phyloP scores from a whole-genome alignment of 768 basidiomycete species.

The Candolleomyces eurysporus region DNA sequence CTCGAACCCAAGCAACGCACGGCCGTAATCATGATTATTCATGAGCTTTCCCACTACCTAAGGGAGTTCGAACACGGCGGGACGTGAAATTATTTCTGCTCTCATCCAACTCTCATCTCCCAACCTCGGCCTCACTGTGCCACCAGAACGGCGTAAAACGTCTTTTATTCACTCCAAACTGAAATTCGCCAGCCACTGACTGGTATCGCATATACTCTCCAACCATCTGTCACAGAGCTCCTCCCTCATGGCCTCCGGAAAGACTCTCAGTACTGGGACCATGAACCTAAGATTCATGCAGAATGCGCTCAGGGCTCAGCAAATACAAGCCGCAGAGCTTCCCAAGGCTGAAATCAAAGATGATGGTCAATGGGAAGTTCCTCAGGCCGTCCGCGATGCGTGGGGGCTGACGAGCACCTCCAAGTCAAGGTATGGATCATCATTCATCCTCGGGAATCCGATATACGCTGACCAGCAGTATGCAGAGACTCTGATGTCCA shows the following conservation, averaged over 20 bases:
- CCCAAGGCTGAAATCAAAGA: slow-evolving; percentile 15
- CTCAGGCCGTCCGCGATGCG: slow-evolving; percentile 13
- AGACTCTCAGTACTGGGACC: slow-evolving; percentile 15
- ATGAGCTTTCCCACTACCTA: too few species aligned
- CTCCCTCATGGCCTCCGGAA: slow-evolving; percentile 7
- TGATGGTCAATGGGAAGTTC: slow-evolving; percentile 18
- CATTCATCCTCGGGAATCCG: background rate
- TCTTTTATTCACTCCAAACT: too few species aligned
- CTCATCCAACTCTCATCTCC: background rate
- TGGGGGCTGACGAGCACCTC: slow-evolving; percentile 10
- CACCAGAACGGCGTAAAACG: too few species aligned
- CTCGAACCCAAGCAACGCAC: slow-evolving; percentile 17
- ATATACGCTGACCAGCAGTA: background rate
- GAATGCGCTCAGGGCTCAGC: slow-evolving; percentile 13
- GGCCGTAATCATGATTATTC: background rate
- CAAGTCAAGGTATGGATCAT: background rate
- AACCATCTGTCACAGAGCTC: background rate
- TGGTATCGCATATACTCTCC: too few species aligned
- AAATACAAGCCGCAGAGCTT: slow-evolving; percentile 9
- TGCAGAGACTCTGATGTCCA: slow-evolving; percentile 9
- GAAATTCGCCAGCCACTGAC: too few species aligned
- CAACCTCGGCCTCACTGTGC: background rate
- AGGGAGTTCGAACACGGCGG: too few species aligned
- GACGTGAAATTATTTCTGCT: background rate
- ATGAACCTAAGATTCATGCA: slow-evolving; percentile 18